phyloP scores from a whole-genome alignment of 257 asterid species.

The Sherardia arvensis region DNA sequence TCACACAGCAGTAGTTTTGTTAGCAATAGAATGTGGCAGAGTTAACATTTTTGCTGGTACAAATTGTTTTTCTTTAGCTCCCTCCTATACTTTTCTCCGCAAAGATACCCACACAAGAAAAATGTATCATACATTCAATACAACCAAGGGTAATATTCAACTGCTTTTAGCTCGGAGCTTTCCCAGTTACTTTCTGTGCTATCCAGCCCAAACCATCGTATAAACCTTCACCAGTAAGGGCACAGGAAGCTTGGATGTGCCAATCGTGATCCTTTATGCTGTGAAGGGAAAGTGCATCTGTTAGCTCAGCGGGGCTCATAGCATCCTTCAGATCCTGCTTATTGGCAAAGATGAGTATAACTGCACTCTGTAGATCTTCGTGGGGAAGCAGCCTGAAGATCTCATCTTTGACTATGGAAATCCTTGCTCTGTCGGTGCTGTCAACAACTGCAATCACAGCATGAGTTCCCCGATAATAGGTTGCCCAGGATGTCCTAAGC shows the following conservation, averaged over 20 bases:
- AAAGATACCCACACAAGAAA: background rate
- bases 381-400: slow-evolving; percentile 76
- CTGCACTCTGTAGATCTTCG: slow-evolving; percentile 78
- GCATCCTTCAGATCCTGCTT: slow-evolving; percentile 97
- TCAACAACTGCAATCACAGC: slow-evolving; percentile 85
- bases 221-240: slow-evolving; percentile 90
- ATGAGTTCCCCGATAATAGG: slow-evolving; percentile 92
- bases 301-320: slow-evolving; percentile 97
- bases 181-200: slow-evolving; percentile 80
- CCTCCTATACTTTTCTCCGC: background rate
- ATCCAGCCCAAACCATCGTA: slow-evolving; percentile 98
- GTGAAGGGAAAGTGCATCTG: slow-evolving; percentile 91
- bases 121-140: slow-evolving; percentile 1
- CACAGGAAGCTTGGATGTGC: slow-evolving; percentile 97
- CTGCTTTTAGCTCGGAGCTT: slow-evolving; percentile 50
- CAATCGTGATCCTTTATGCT: slow-evolving; percentile 96
- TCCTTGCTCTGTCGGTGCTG: slow-evolving; percentile 94
- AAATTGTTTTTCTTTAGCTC: background rate
- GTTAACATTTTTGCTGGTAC: slow-evolving; percentile 2
- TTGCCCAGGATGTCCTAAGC: slow-evolving; percentile 88
- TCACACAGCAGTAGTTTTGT: background rate
- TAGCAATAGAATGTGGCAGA: background rate
- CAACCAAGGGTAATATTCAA: slow-evolving; percentile 1
- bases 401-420: slow-evolving; percentile 85
- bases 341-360: slow-evolving; percentile 81